Percentiles rank a stretch among this genome's conserved stretches.
These are phyloP conservation scores for Cryomyces minteri DNA, from an alignment of 495 filamentous ascomycete species.

Conservation along the genomic window DNA sequence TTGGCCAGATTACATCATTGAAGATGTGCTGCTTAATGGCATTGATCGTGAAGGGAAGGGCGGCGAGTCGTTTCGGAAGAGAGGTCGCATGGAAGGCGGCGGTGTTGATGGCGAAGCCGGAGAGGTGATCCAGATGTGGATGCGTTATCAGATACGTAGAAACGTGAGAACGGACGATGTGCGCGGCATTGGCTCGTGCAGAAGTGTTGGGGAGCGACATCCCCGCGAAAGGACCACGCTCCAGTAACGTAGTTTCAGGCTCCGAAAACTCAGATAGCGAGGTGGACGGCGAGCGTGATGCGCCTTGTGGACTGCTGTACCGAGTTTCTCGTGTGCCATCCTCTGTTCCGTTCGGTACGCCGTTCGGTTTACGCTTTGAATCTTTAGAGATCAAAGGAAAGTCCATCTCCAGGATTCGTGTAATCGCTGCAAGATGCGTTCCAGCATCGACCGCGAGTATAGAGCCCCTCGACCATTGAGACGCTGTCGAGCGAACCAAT, in stretches of 20 bases:
- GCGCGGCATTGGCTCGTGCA: conserved; percentile 55
- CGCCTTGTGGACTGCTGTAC: neutral
- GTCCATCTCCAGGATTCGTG: conserved; percentile 43
- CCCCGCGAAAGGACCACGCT: conserved; percentile 52
- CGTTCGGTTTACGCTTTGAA: neutral
- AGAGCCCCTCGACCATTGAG: conserved; percentile 61
- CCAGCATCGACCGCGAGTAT: conserved; percentile 84
- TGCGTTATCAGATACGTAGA: conserved; percentile 85
- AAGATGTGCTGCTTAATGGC: conserved; percentile 89
- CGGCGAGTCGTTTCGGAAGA: conserved; percentile 66
- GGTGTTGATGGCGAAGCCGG: conserved; percentile 82
- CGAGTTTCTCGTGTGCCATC: neutral
- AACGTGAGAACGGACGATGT: conserved; percentile 60
- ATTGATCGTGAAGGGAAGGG: conserved; percentile 64
- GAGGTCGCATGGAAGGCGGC: conserved; percentile 56
- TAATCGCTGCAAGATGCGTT: conserved; percentile 70
- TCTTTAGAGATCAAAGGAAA: conserved; percentile 10
- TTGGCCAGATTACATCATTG: conserved; percentile 96
- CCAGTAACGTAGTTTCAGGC: conserved; percentile 13
- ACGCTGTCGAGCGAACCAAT: conserved; percentile 63
- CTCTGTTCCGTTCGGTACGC: neutral
- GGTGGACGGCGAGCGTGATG: neutral
- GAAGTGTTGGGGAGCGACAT: conserved; percentile 41
- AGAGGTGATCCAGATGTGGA: conserved; percentile 83
- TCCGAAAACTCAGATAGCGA: neutral